Conservation (phyloP, 139 green algal species). For the Gonium pectorale region DNA sequence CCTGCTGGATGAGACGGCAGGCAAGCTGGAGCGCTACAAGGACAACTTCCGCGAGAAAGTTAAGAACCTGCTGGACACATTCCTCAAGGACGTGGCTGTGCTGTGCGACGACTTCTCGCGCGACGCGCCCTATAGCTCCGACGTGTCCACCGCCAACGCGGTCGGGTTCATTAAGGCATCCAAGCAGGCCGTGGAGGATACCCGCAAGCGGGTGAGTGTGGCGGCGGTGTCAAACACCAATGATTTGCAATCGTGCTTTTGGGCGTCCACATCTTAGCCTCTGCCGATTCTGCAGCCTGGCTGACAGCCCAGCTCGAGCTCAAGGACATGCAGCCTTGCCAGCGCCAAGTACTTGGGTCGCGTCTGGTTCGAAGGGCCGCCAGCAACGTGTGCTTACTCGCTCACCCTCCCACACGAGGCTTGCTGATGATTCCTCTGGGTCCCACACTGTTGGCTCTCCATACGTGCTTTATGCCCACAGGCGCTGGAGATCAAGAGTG, state of each 20-base stretch:
- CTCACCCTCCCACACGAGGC: too few relatives aligned
- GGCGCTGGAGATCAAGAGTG: slow-evolving; percentile 77
- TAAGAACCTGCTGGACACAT: slow-evolving; percentile 82
- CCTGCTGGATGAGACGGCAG: slow-evolving; percentile 69
- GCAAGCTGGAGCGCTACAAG: slow-evolving; percentile 82
- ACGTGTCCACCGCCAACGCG: slow-evolving; percentile 50
- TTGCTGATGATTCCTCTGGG: neutral
- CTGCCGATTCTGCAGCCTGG: too few relatives aligned
- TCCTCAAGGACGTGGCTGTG: slow-evolving; percentile 78
- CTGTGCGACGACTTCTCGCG: slow-evolving; percentile 74
- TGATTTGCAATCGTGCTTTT: too few relatives aligned
- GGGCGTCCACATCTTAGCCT: too few relatives aligned
- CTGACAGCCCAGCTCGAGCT: too few relatives aligned
- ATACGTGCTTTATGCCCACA: too few relatives aligned
- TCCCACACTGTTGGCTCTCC: too few relatives aligned
- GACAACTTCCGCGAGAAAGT: slow-evolving; percentile 83
- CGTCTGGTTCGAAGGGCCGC: too few relatives aligned
- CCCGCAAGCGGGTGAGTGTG: slow-evolving; percentile 39
- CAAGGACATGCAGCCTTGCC: too few relatives aligned
- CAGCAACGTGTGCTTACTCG: too few relatives aligned
- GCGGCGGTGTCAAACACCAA: too few relatives aligned
- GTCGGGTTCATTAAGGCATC: slow-evolving; percentile 56
- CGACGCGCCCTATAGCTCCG: slow-evolving; percentile 63
- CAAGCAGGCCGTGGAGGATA: slow-evolving; percentile 51
- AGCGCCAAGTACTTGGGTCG: too few relatives aligned